These are phyloP conservation scores for Parathielavia hyrcaniae DNA, from an alignment of 495 filamentous ascomycete genomes.

Conservation along the genomic window DNA sequence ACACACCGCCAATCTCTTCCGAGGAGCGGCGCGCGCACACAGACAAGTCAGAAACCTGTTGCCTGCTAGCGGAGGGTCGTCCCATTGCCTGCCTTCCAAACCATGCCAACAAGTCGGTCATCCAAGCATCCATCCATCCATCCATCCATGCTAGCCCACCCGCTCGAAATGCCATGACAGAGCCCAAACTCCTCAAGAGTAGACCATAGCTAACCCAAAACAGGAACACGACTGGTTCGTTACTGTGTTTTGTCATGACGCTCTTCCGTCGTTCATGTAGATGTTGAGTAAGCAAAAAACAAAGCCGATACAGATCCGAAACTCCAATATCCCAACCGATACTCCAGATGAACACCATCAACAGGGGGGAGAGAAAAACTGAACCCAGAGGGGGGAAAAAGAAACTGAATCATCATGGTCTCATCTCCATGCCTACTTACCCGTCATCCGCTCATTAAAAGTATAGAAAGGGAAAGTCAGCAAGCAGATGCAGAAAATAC, in stretches of 20 bases:
- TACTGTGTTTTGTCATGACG: slow-evolving; percentile 28
- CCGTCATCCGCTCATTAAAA: slow-evolving; percentile 17
- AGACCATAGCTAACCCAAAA: slow-evolving; percentile 7
- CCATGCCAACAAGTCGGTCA: background rate
- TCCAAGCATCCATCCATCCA: background rate
- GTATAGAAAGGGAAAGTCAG: slow-evolving; percentile 14
- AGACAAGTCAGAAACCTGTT: background rate
- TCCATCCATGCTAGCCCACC: slow-evolving; percentile 5
- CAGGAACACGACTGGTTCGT: slow-evolving; percentile 27
- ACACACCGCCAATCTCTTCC: background rate
- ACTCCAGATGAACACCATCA: slow-evolving; percentile 9
- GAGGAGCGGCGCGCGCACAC: background rate
- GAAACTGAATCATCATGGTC: slow-evolving; percentile 1
- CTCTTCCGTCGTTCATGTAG: slow-evolving; percentile 20
- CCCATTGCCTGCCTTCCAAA: background rate
- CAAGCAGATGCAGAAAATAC: slow-evolving; percentile 13
- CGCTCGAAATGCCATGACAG: slow-evolving; percentile 14
- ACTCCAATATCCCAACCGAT: background rate
- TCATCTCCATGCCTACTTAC: slow-evolving; percentile 2
- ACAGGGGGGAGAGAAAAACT: slow-evolving; percentile 4
- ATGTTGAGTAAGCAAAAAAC: slow-evolving; percentile 12
- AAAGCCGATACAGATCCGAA: background rate
- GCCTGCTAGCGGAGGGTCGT: background rate
- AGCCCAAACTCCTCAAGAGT: background rate
- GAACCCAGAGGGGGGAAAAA: too few relatives aligned